Base-by-base conservation (phyloP, 1,284 basidiomycete species). In the Cutaneotrichosporon mucoides region DNA sequence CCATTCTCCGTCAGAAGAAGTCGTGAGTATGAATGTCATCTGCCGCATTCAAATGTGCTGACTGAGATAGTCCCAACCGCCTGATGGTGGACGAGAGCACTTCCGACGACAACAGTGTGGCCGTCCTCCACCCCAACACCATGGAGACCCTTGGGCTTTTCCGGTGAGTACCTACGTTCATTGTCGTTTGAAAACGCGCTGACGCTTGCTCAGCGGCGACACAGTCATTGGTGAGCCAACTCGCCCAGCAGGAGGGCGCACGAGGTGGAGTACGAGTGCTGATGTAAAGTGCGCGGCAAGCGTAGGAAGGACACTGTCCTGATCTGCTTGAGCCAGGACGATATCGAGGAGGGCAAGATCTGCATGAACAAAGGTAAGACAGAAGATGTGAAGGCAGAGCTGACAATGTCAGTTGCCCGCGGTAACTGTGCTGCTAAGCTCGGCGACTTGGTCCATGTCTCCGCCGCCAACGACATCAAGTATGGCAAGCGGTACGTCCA, bases 371-470 rank as follows among this genome's bases (percentile, higher is more conserved):
- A 96, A 79, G 83, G 83, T 83, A 38, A 56, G 76, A n/a, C n/a
- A n/a, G 61, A 11, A 15, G 6, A 10, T 13, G 9, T 13, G 5
- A 6, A 11, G 6, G 34, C 37, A 9, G 5, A 13, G 40, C 55
- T 62, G 51, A 65, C 54, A 1, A 2, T n/a, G 35, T 33, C 71
- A 82, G 96, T 99, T 46, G 96, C 96, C 5, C 90, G 96, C 61
- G 95, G 97, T 82, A 99, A 99, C 80, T 81, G 99, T 54, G 90
- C 96, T 55, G 91, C 98, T 71, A 99, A 98, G 83, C 87, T 99
- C 48, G 95, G 91, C 52, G 96, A 99, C 78, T 84, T 98, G 48
- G 90, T 92, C 73, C 92, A 91, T 64, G 92, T 99, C 1, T 93
- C 98, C 73, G 87, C 92, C 66, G 97, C 94, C 77, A 86, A 90